Base-by-base conservation (phyloP, 108 stramenopile genomes). In the Nannochloropsis salina region DNA sequence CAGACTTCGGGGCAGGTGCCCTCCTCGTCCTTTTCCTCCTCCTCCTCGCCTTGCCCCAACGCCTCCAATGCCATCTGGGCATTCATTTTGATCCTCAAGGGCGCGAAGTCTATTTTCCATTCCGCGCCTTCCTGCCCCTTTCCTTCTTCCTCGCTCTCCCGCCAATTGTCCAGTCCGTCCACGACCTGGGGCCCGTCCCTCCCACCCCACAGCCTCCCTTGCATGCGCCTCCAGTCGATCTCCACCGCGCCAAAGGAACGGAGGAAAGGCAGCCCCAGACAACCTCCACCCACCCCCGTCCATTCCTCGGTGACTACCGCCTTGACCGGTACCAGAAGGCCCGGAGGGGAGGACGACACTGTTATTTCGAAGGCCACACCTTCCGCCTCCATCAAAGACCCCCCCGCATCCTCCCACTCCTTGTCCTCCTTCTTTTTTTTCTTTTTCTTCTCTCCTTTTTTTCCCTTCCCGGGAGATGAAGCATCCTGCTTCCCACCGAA, bases 51-150 rank as follows among this genome's bases (percentile, higher is more conserved):
- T n/a, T 74, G 15, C 61, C n/a, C 20, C 15, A n/a, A 74, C 61
- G 61, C 61, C 61, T 74, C 61, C 61, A 74, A 74, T 8, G 61
- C 61, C 61, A 74, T 74, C 2, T n/a, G 15, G 15, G 61, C 61
- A 74, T 74, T n/a, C 61, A 74, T 74, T n/a, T 74, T 74, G 61
- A 74, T 74, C n/a, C 20, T 74, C 61, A 74, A 74, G 6, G 61
- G 61, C 8, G 61, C 61, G n/a, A 74, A 74, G 3, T 74, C 61
- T 74, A 74, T n/a, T n/a, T 15, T 74, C 61, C 61, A 74, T 31
- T 31, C 31, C 31, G 31, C 31, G 20, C 61, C 61, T 8, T 74
- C 8, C 61, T n/a, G 15, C n/a, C 61, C 61, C 61, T n/a, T n/a
- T n/a, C 20, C 4, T 74, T 2, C 61, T n/a, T 74, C 61, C 61